Evolutionary conservation across 495 filamentous ascomycete species (phyloP), one percentile per base, ranked within the genome.

Genomic region (Amniculicola lignicola): DNA sequence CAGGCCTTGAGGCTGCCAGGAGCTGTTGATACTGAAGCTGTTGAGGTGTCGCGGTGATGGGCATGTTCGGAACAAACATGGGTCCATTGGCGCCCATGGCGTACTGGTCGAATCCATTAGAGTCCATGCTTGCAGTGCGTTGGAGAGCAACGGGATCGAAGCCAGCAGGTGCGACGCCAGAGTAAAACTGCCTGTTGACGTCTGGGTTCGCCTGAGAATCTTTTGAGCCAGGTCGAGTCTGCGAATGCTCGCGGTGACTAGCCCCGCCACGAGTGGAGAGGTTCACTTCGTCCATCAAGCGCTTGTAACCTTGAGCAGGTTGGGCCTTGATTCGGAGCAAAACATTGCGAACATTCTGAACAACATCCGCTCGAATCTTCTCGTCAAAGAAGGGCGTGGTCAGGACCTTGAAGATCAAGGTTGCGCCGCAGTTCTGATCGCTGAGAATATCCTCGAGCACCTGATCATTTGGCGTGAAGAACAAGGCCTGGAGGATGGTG

Each of bases 371-470:
- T 28, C 93, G 85, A 72, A 95, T 89, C 15, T 77, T 84, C 65
- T 98, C 94, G 57, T 98, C 94, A 59, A 96, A 92, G 82, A 95
- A 97, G 0, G 94, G 93, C 10, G 93, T 97, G 3, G 93, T 96
- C 31, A 98, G 75, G 28, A 97, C 89, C 77, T 98, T 98, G 80
- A 96, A 97, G 67, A 96, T 96, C 56, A 98, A 72, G 2, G 90
- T 97, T 0, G 94, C 91, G 50, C 93, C 93, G 58, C 91, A 97
- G 31, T 84, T 82, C 66, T 93, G 89, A 66, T 98, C 93, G 55
- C 81, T 86, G 25, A 98, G 74, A 55, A 98, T 97, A 44, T 89
- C 89, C 67, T 96, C 90, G 47, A 98, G 71, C 6, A 87, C 82
- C 60, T 90, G 83, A 69, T 96, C 90, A 56, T 90, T 87, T 2